Base-by-base conservation (phyloP, 768 basidiomycete species). In the Lepiota brunneoincarnata region DNA sequence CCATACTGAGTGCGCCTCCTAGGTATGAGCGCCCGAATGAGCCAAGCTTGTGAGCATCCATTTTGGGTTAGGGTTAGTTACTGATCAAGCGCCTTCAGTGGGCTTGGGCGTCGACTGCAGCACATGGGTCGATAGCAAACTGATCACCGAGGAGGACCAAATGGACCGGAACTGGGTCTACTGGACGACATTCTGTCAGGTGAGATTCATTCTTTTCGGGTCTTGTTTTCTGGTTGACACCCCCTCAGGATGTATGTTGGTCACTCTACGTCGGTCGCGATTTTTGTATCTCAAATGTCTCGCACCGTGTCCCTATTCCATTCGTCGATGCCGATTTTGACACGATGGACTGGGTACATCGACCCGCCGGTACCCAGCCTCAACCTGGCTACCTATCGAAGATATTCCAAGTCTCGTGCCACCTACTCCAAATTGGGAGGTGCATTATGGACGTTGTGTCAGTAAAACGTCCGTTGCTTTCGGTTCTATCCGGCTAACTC, bases 231-330 rank as follows among this genome's bases (percentile, higher is more conserved):
- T 46, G 41, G 44, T 41, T 44, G 12, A 43, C 55, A 38, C n/a
- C n/a, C 43, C 42, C 36, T 18, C 10, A 82, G 76, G 83, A 86
- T 51, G 78, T 82, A 4, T 83, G 81, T 48, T 85, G 84, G 84
- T 82, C 80, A 1, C 69, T 85, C 0, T 84, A 84, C 47, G 82
- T 84, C n/a, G 84, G 84, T 6, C 75, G 84, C 17, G 82, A 84
- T 49, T 81, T 78, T 62, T 76, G 74, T 50, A 72, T 82, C 20
- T 75, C 73, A 2, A 54, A 56, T 3, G 57, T 60, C 10, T 63
- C 69, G 20, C 67, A 71, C 38, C 65, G 63, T 14, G 70, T 80
- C 46, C 71, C 77, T 0, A 68, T 79, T 50, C 80, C 81, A 2
- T 75, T 74, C 54, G 75, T 80, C 10, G 76, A 80, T 31, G 57